Evolutionary conservation across 192 early-diverging fungal genomes (phyloP).

Genomic region (Backusella circina): DNA sequence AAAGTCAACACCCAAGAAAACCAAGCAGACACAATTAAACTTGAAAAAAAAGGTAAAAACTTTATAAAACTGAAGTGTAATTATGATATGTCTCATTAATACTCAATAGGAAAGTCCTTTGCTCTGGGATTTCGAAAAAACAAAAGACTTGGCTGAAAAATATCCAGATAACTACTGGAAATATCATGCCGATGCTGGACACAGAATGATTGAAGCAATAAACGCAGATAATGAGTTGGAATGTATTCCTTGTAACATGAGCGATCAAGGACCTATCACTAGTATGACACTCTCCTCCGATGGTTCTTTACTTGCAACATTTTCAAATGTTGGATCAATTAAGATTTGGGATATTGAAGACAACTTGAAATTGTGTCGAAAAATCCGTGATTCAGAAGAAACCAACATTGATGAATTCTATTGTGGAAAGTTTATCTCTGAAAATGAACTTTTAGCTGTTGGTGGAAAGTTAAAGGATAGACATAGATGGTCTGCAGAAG

Average conservation of each 20-base stretch:
- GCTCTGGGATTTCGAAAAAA: conserved; percentile 47
- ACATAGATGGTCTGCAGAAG: conserved; percentile 80
- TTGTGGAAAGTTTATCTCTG: conserved; percentile 68
- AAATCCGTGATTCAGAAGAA: conserved; percentile 71
- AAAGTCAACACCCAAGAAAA: conserved; percentile 2
- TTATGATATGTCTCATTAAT: not conserved
- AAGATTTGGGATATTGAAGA: conserved; percentile 77
- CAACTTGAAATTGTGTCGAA: conserved; percentile 64
- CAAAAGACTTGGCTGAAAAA: conserved; percentile 44
- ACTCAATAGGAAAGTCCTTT: not conserved
- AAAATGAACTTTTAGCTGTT: conserved; percentile 50
- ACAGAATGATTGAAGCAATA: conserved; percentile 62
- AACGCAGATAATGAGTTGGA: conserved; percentile 69
- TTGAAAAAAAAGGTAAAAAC: not conserved
- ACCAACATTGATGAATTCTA: conserved; percentile 90
- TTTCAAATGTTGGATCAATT: conserved; percentile 73
- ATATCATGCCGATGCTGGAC: conserved; percentile 44
- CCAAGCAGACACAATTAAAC: conserved; percentile 5
- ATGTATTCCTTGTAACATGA: conserved; percentile 59
- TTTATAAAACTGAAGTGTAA: not conserved
- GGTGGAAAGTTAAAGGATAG: conserved; percentile 93
- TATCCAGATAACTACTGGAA: conserved; percentile 65
- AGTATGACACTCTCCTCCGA: conserved; percentile 84
- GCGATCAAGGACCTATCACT: conserved; percentile 78
- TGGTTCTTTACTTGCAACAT: conserved; percentile 81